A percentile compares a stretch with the other conserved stretches of the same genome.
phyloP scores from a whole-genome alignment of 2,329 filamentous ascomycete genomes.

The Helotiales sp. region DNA sequence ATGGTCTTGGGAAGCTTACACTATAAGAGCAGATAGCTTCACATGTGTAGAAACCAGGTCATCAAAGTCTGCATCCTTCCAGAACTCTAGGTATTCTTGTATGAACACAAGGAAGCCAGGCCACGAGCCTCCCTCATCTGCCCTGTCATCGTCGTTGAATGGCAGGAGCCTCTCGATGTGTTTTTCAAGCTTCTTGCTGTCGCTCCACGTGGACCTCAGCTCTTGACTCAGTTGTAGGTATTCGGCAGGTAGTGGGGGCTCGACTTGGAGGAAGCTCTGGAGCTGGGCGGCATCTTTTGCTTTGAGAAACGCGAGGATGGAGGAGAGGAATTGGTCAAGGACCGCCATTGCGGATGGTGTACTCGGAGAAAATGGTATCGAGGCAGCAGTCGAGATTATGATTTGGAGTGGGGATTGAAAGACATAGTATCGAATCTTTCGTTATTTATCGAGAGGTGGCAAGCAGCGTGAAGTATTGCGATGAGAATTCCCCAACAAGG shows the following conservation, averaged over 20 bases:
- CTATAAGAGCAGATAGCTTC: slow-evolving; percentile 73
- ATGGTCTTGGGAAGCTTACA: slow-evolving; percentile 56
- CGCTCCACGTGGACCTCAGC: slow-evolving; percentile 61
- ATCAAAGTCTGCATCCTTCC: slow-evolving; percentile 78
- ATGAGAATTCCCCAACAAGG: not conserved
- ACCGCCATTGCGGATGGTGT: slow-evolving; percentile 57
- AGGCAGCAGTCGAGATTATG: not conserved
- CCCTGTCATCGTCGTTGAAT: slow-evolving; percentile 65
- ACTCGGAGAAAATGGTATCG: not conserved
- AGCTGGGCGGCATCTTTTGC: slow-evolving; percentile 68
- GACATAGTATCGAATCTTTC: not conserved
- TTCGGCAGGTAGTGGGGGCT: slow-evolving; percentile 69
- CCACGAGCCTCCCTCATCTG: slow-evolving; percentile 72
- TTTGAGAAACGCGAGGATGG: slow-evolving; percentile 66
- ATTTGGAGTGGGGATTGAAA: not conserved
- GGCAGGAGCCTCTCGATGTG: slow-evolving; percentile 69
- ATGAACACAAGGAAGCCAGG: slow-evolving; percentile 79
- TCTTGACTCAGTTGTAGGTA: slow-evolving; percentile 73
- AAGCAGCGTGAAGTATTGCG: not conserved
- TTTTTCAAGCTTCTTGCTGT: slow-evolving; percentile 60
- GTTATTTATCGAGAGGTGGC: not conserved
- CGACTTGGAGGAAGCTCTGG: slow-evolving; percentile 74
- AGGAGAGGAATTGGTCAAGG: slow-evolving; percentile 69
- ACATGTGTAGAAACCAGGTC: slow-evolving; percentile 78
- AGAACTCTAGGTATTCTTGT: slow-evolving; percentile 79